These are phyloP conservation scores for Candida tetrigidarum DNA, from an alignment of 1,139 yeast species.

Conservation along the genomic window DNA sequence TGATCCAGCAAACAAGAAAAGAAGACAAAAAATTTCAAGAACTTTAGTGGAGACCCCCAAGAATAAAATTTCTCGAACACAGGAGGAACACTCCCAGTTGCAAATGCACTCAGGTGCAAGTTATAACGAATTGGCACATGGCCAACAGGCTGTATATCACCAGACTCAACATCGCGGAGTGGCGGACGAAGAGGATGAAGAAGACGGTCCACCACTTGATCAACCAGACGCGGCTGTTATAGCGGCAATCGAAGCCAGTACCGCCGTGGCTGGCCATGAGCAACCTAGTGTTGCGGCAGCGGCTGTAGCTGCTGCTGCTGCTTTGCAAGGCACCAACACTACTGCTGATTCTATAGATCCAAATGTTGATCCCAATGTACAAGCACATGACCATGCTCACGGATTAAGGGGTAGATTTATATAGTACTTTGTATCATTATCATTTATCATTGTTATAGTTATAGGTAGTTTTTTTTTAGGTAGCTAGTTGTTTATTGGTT, in stretches of 20 bases:
- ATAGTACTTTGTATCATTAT: conserved; percentile 12
- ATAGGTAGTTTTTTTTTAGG: no score
- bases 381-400: conserved; percentile 47
- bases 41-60: conserved; percentile 53
- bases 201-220: conserved; percentile 21
- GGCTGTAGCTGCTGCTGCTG: conserved; percentile 23
- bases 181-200: not conserved
- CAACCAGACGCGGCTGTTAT: conserved; percentile 44
- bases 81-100: conserved; percentile 20
- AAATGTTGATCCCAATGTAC: conserved; percentile 50
- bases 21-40: conserved; percentile 44
- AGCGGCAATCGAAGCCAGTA: conserved; percentile 45
- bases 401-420: conserved; percentile 17
- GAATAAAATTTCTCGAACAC: conserved; percentile 26
- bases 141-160: conserved; percentile 11
- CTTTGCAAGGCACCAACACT: conserved; percentile 26
- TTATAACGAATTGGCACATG: conserved; percentile 9
- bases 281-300: conserved; percentile 38
- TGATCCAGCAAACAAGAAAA: conserved; percentile 43
- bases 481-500: no score
- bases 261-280: conserved; percentile 13
- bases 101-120: conserved; percentile 16
- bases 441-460: not conserved
- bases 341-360: conserved; percentile 48
- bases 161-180: conserved; percentile 25